phyloP scores from a whole-genome alignment of 169 alveolate species.

The Plasmodium cynomolgi region DNA sequence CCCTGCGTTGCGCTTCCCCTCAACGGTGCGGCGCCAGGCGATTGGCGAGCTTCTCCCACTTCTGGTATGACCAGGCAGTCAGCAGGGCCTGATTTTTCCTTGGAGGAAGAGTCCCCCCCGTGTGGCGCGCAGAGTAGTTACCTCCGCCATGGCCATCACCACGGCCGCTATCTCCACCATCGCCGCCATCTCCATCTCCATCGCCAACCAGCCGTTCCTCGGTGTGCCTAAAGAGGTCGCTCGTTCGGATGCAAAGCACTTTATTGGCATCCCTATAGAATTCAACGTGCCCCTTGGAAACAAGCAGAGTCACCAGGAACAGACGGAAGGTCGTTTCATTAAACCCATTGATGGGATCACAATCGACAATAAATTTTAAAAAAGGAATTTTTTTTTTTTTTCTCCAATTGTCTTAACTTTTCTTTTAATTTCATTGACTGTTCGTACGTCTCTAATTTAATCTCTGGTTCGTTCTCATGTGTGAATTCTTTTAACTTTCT shows the following conservation, averaged over 20 bases:
- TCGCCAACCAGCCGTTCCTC: background rate
- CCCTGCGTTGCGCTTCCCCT: background rate
- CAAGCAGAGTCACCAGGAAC: conserved; percentile 79
- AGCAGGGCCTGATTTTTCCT: conserved; percentile 64
- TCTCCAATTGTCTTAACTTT: conserved; percentile 32
- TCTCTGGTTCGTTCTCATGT: conserved; percentile 30
- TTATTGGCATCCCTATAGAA: conserved; percentile 46
- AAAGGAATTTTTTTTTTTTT: conserved; percentile 48
- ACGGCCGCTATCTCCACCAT: background rate
- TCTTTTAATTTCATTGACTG: conserved; percentile 66
- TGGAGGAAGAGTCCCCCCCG: background rate
- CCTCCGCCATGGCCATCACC: background rate
- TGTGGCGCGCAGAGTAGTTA: background rate
- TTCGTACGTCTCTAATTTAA: conserved; percentile 60
- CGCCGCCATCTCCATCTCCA: background rate
- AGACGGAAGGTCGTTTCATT: conserved; percentile 82
- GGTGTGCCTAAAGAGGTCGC: background rate
- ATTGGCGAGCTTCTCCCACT: conserved; percentile 21
- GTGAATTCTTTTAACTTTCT: conserved; percentile 40
- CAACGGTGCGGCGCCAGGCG: background rate
- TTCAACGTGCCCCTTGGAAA: conserved; percentile 79
- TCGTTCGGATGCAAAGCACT: conserved; percentile 28
- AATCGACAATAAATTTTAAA: conserved; percentile 81
- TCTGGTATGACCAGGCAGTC: conserved; percentile 63
- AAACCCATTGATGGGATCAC: conserved; percentile 80